Base-by-base conservation (phyloP, 163 green algal genomes). In the Botryococcus braunii region DNA sequence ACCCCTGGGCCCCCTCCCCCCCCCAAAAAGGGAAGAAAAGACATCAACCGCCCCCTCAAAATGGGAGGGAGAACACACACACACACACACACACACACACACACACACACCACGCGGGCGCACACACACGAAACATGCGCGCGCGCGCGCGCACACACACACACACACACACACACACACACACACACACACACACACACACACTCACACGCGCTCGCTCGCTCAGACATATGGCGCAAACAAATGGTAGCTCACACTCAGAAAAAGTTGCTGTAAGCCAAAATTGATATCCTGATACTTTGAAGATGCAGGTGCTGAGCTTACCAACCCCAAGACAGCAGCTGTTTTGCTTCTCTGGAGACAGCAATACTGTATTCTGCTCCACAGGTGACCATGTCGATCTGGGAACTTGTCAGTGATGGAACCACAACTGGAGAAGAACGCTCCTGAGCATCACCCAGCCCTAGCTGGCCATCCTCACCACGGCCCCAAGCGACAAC, bases 361-460 rank as follows among this genome's bases (percentile, higher is more conserved):
- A 91, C 74, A 5, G 85, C 87, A 47, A 92, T 63, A 2, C 77
- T 90, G 79, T 95, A 94, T 62, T 97, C 90, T 39, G 90, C 90
- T 31, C 90, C 90, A 64, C 89, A 94, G 17, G 73, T 64, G 1
- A 96, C 76, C 0, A 38, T 38, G 38, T 64, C 77, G 5, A 91
- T 69, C 3, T 77, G 68, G 17, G 64, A 59, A 9, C 72, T 65
- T 3, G 80, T 50, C 41, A 94, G 64, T 1, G 70, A 48, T 31
- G 75, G 70, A 0, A 97, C 72, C 0, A 77, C 78, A 29, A 77
- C 74, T 2, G 87, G 86, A 1, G 46, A 35, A 1, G 47, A 43
- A 17, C 78, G 65, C 60, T 92, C 80, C 27, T 91, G 74, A 8
- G 86, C 81, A 38, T 89, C 79, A n/a, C 86, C 86, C 39, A 89